A percentile compares a stretch with the other conserved stretches of the same genome.
Evolutionary conservation across 805 yeast genomes (phyloP).

Genomic region (Zygosaccharomyces bisporus): DNA sequence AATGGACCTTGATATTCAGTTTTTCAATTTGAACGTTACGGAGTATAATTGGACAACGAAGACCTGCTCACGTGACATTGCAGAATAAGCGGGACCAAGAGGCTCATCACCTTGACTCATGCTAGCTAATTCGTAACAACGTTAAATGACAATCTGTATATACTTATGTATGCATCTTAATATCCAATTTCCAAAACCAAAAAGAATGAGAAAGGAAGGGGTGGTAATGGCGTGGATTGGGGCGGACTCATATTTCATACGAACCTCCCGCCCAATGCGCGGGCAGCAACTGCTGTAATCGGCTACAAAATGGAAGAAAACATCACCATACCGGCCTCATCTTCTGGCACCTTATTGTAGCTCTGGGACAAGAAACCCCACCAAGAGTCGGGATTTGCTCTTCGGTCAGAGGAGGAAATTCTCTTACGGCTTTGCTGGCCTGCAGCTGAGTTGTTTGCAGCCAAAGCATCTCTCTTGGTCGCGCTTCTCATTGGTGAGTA

Average conservation of each 20-base stretch:
- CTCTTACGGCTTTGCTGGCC: slow-evolving; percentile 4
- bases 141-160: not conserved
- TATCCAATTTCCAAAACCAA: not conserved
- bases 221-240: not conserved
- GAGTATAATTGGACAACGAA: not conserved
- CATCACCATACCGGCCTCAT: slow-evolving; percentile 17
- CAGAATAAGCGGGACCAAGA: not conserved
- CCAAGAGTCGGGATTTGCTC: slow-evolving; percentile 10
- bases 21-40: not conserved
- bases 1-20: not conserved
- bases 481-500: slow-evolving; percentile 14
- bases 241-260: not conserved
- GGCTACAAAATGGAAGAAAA: slow-evolving; percentile 24
- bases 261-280: too few species aligned
- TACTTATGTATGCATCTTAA: not conserved
- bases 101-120: not conserved
- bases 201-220: not conserved
- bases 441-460: slow-evolving; percentile 6
- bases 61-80: not conserved
- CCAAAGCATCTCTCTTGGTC: not conserved
- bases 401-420: not conserved
- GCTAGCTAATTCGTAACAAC: not conserved
- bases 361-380: slow-evolving; percentile 12
- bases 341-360: slow-evolving; percentile 10
- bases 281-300: not conserved